Evolutionary conservation across 73 alveolate species (phyloP).

Genomic region (Tetrahymena borealis): DNA sequence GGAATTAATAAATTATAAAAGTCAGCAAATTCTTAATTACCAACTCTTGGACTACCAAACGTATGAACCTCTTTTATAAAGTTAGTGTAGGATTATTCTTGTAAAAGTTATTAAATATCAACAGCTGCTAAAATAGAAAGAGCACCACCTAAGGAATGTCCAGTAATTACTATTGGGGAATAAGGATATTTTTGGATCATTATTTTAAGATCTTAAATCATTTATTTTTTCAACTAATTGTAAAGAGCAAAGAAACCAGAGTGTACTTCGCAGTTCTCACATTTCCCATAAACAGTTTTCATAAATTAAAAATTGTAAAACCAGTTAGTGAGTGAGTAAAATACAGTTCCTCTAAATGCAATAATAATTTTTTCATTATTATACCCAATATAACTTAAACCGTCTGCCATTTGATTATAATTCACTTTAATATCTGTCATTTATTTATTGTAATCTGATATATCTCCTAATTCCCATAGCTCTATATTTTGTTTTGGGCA

Average conservation of each 20-base stretch:
- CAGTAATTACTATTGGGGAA: slow-evolving; percentile 23
- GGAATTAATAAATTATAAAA: not conserved
- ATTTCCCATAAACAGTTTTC: slow-evolving; percentile 9
- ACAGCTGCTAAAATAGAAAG: slow-evolving; percentile 18
- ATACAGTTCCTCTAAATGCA: slow-evolving; percentile 37
- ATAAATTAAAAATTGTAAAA: slow-evolving; percentile 17
- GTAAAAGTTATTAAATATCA: not conserved
- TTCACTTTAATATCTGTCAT: too few relatives aligned
- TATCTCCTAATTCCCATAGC: too few relatives aligned
- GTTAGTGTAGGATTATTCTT: not conserved
- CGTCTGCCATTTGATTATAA: too few relatives aligned
- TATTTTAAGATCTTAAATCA: not conserved
- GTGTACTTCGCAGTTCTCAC: slow-evolving; percentile 24
- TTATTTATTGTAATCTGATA: too few relatives aligned
- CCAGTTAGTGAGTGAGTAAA: slow-evolving; percentile 24
- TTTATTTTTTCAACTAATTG: not conserved
- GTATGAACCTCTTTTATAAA: not conserved
- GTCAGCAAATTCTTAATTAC: slow-evolving; percentile 12
- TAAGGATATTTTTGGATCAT: not conserved
- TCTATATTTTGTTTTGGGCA: too few relatives aligned
- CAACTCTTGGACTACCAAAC: slow-evolving; percentile 43
- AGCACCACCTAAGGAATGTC: slow-evolving; percentile 44
- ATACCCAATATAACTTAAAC: not conserved
- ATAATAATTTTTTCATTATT: slow-evolving; percentile 3
- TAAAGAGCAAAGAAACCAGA: slow-evolving; percentile 20